phyloP scores from a whole-genome alignment of 306 rosid species.

The Macrotyloma uniflorum region DNA sequence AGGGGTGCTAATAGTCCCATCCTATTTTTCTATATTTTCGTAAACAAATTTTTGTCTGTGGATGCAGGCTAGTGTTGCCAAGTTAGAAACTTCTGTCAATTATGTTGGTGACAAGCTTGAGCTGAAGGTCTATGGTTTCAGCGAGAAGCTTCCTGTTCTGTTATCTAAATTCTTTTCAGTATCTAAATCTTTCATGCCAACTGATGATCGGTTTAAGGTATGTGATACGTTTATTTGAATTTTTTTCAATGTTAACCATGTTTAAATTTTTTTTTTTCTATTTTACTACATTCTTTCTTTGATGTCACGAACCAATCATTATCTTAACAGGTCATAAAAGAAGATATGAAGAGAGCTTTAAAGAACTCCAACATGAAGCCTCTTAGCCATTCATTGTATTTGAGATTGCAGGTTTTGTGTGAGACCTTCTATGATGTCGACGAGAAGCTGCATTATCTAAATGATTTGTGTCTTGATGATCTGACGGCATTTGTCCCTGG shows the following conservation, averaged over 20 bases:
- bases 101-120: constrained; percentile 75
- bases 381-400: constrained; percentile 77
- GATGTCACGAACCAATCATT: constrained; percentile 31
- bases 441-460: constrained; percentile 60
- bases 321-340: constrained; percentile 74
- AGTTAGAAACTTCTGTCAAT: constrained; percentile 90
- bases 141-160: constrained; percentile 81
- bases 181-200: constrained; percentile 73
- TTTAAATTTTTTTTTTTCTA: neutral
- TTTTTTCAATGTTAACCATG: neutral
- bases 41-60: constrained; percentile 13
- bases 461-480: constrained; percentile 66
- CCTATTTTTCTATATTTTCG: constrained; percentile 19
- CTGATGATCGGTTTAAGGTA: constrained; percentile 79
- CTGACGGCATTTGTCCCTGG: constrained; percentile 70
- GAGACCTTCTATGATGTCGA: constrained; percentile 74
- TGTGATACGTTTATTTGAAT: constrained; percentile 20
- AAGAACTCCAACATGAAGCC: constrained; percentile 95
- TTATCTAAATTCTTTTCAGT: constrained; percentile 64
- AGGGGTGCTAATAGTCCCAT: constrained; percentile 8
- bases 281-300: constrained; percentile 33
- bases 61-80: constrained; percentile 88
- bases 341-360: constrained; percentile 77
- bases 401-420: constrained; percentile 79
- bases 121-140: constrained; percentile 91